A percentile compares a stretch with the other conserved stretches of the same genome.
These are phyloP conservation scores for Cladosporium sp. DNA, from an alignment of 2,329 filamentous ascomycete genomes.

Conservation along the genomic window DNA sequence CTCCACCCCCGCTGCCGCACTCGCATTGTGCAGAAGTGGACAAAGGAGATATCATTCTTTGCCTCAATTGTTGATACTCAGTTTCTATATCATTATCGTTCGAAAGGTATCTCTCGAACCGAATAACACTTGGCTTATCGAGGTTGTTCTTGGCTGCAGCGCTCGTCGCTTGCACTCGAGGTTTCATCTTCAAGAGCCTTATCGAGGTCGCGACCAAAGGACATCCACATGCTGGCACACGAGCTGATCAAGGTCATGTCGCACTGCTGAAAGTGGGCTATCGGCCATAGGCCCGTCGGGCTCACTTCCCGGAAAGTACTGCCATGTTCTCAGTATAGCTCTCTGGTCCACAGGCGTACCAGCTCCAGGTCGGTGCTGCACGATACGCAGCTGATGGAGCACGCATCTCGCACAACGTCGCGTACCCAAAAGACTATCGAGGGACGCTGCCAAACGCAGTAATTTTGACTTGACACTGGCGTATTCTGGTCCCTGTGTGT, in stretches of 20 bases:
- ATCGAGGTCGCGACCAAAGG: no score
- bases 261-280: background rate
- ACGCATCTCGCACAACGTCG: background rate
- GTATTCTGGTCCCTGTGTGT: background rate
- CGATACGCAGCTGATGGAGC: background rate
- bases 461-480: background rate
- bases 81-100: background rate
- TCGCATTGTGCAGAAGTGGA: background rate
- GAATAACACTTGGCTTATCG: background rate
- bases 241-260: background rate
- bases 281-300: background rate
- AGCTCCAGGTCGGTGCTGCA: background rate
- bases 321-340: background rate
- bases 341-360: background rate
- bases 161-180: background rate
- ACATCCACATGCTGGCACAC: background rate
- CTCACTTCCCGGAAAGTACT: background rate
- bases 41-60: background rate
- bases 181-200: background rate
- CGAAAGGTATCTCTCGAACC: background rate
- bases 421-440: no score
- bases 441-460: no score
- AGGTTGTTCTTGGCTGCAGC: background rate
- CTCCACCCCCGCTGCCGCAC: constrained; percentile 3
- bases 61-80: no score